Base-by-base conservation (phyloP, 768 basidiomycete genomes). In the Leccinum boreale region DNA sequence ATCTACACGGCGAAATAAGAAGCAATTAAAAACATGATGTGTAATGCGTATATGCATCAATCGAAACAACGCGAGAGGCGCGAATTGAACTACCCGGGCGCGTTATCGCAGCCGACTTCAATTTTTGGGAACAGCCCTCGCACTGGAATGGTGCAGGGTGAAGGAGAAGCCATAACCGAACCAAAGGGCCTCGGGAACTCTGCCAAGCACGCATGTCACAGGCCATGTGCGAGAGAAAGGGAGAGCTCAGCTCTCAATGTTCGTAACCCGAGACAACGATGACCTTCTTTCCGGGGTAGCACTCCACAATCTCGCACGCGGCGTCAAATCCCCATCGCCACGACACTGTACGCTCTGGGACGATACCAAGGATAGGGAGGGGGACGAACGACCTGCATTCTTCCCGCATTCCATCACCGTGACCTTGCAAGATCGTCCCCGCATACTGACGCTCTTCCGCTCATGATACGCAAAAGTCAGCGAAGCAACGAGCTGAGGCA, bases 401-500 rank as follows among this genome's bases (percentile, higher is more conserved):
- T 57, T 54, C 51, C 50, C 58, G 11, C 42, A 45, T 4, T 57
- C 59, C 8, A 39, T 10, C 5, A 48, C 24, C 5, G 42, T 19
- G 19, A 19, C 17, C 21, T 50, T 62, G 8, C 17, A 42, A 24
- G 53, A 19, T 24, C 67, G 67, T 19, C 62, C 64, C 3, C 72
- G 72, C 17, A 48, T 9, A 14, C 64, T 62, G 42, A 51, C n/a
- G 49, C 62, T 59, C 23, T 58, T 51, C 49, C 60, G 62, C 19
- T 74, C 71, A 45, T 46, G 68, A 52, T 67, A 44, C 23, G 67
- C 65, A 47, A 72, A 66, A 1, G 60, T 69, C 17, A 72, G 64
- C 8, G 67, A 62, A 21, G 71, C 71, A 17, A 72, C 71, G 14
- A 72, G 71, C 50, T 72, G 71, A 1, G 72, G 64, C 53, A 73